Base-by-base conservation (phyloP, 2,329 filamentous ascomycete genomes). In the Fusarium austroafricanum region DNA sequence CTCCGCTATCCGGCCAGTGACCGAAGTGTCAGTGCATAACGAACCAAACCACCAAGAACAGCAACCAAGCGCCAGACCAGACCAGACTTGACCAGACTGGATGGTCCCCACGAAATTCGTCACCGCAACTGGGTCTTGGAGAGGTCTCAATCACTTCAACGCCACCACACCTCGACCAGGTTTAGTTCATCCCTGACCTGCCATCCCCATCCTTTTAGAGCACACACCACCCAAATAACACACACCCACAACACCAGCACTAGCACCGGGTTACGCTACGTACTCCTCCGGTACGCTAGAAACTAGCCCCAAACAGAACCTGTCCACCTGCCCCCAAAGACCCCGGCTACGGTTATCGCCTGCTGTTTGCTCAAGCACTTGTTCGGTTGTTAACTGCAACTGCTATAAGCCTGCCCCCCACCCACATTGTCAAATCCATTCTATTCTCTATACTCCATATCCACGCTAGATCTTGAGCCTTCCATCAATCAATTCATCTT, bases 371-470 rank as follows among this genome's bases (percentile, higher is more conserved):
- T 64, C 23, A 52, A 51, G 54, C 47, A 52, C 53, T 51, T 33
- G 45, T 42, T 28, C 11, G 20, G 37, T 29, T 51, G 40, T 50
- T 52, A 54, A 66, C 67, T 66, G 64, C 71, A 54, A 66, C 64
- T 71, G 63, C 71, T 73, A 73, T 73, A 73, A 73, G 68, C 68
- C 67, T 61, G 63, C 53, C 71, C 71, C 71, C 71, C 71, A 70
- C 70, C 71, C 58, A 61, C 70, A 47, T 73, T 71, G 70, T 64
- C 61, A 72, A 72, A 61, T 70, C 70, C 58, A 68, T 70, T 52
- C 57, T 57, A 57, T 57, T 52, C 60, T 68, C 55, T 68, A 68
- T 50, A 68, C 61, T 60, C 63, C 55, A 57, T 72, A 61, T 68
- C 71, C 70, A 73, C 67, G 70, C 44, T 59, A 57, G 61, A 63